Conservation (phyloP, 2,329 filamentous ascomycete genomes). For the Ilyonectria mors-panacis region DNA sequence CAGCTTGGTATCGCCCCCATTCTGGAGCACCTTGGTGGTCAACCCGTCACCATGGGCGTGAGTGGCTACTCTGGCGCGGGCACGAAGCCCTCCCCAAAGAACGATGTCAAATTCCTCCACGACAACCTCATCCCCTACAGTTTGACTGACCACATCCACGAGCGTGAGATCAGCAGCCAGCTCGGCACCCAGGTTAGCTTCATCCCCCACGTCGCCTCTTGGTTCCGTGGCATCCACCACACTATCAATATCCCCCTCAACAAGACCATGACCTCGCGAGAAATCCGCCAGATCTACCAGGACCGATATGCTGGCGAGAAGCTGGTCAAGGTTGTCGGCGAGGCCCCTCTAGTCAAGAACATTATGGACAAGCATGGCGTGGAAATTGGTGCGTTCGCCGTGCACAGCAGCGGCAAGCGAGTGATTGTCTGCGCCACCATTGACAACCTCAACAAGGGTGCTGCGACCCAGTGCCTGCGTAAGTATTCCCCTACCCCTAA, state of each 20-base stretch:
- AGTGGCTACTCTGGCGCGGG: conserved; percentile 96
- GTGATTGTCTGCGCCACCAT: conserved; percentile 77
- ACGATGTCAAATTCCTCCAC: conserved; percentile 85
- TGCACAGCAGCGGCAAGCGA: conserved; percentile 53
- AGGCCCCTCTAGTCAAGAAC: conserved; percentile 86
- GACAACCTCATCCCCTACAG: conserved; percentile 87
- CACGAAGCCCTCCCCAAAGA: conserved; percentile 89
- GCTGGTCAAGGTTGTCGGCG: conserved; percentile 92
- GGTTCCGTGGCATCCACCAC: conserved; percentile 96
- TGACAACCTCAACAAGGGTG: conserved; percentile 94
- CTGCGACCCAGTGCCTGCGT: conserved; percentile 93
- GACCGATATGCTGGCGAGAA: conserved; percentile 97
- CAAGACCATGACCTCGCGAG: conserved; percentile 88
- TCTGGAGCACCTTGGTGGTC: conserved; percentile 80
- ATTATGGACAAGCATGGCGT: conserved; percentile 90
- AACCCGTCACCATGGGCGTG: conserved; percentile 89
- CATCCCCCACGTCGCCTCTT: conserved; percentile 93
- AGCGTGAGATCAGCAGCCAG: conserved; percentile 88
- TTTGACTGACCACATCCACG: conserved; percentile 90
- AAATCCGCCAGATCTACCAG: conserved; percentile 95
- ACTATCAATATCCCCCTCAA: conserved; percentile 92
- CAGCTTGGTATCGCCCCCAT: conserved; percentile 91
- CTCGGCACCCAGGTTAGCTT: conserved; percentile 84
- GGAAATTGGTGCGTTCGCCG: conserved; percentile 96
- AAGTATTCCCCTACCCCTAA: conserved; percentile 62